Percentiles rank a stretch among this genome's conserved stretches.
Evolutionary conservation across 2,329 filamentous ascomycete species (phyloP).

Genomic region (Fusarium decemcellulare): DNA sequence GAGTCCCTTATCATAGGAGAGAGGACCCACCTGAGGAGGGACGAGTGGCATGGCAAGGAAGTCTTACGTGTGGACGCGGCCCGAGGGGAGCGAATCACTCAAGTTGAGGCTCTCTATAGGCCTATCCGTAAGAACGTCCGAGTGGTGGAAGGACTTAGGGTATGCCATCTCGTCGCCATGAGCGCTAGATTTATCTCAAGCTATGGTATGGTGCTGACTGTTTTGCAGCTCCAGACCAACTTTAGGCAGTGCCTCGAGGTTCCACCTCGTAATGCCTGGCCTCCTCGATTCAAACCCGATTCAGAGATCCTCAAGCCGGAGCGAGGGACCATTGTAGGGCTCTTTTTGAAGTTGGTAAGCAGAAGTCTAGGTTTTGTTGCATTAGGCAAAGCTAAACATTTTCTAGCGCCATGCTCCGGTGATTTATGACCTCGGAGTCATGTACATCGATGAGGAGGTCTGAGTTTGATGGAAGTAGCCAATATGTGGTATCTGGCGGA

Average conservation of each 20-base stretch:
- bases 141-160: too few relatives aligned
- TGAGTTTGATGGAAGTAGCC: too few relatives aligned
- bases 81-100: background rate
- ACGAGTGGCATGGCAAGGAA: too few relatives aligned
- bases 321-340: background rate
- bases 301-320: background rate
- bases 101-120: background rate
- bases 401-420: too few relatives aligned
- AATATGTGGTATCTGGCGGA: too few relatives aligned
- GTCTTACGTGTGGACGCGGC: background rate
- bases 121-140: too few relatives aligned
- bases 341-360: background rate
- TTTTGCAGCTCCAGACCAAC: background rate
- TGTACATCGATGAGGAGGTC: too few relatives aligned
- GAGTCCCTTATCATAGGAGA: background rate
- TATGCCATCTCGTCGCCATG: too few relatives aligned
- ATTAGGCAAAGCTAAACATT: too few relatives aligned
- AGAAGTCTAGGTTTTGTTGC: too few relatives aligned
- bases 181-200: too few relatives aligned
- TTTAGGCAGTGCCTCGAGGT: background rate
- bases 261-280: background rate
- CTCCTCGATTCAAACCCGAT: background rate
- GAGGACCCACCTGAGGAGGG: background rate
- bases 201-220: background rate
- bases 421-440: too few relatives aligned